Conservation (phyloP, 2,329 filamentous ascomycete species). For the Monosporascus sp. region DNA sequence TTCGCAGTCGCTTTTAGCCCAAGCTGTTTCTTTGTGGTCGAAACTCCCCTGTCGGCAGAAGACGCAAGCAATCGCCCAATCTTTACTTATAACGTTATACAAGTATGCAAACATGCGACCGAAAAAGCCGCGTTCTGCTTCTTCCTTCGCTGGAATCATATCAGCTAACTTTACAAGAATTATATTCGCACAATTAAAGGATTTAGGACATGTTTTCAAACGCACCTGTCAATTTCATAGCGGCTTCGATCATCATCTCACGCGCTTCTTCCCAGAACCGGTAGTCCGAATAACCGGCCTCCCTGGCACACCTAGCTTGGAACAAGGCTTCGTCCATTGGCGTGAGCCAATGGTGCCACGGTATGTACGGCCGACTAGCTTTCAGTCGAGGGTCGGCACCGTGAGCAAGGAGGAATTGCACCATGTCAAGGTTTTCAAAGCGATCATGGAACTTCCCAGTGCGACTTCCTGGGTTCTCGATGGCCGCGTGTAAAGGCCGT, state of each 20-base stretch:
- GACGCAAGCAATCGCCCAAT: background rate
- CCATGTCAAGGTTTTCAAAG: too few species aligned
- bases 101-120: background rate
- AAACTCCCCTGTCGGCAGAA: background rate
- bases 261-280: conserved; percentile 4
- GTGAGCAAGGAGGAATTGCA: too few species aligned
- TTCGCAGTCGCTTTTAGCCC: background rate
- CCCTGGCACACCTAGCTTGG: background rate
- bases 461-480: too few species aligned
- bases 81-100: background rate
- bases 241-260: conserved; percentile 2
- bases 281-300: background rate
- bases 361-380: too few species aligned
- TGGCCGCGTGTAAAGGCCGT: too few species aligned
- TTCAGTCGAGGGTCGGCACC: too few species aligned
- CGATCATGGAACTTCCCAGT: too few species aligned
- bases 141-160: background rate
- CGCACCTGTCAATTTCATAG: conserved; percentile 1
- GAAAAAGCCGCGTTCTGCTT: background rate
- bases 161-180: too few species aligned
- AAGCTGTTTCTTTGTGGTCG: background rate
- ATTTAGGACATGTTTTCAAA: background rate
- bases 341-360: too few species aligned
- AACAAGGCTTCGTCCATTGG: background rate
- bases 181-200: too few species aligned